A percentile compares a stretch with the other conserved stretches of the same genome.
phyloP scores from a whole-genome alignment of 140 eudicot genomes.

The Anethum foeniculum region DNA sequence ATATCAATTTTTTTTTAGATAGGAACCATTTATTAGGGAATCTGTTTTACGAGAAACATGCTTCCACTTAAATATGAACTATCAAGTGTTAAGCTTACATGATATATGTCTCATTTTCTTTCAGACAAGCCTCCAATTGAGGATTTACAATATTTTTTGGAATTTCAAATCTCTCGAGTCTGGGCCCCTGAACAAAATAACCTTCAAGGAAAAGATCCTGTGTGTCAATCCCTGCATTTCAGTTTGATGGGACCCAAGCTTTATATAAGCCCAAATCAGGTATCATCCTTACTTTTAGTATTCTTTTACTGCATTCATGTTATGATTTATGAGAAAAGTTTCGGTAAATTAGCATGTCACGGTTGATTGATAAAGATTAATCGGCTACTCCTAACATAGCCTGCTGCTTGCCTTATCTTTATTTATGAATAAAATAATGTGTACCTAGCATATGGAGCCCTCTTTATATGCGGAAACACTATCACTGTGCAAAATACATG shows the following conservation, averaged over 20 bases:
- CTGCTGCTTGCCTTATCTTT: background rate
- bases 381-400: background rate
- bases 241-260: conserved; percentile 98
- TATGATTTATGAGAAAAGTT: background rate
- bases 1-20: background rate
- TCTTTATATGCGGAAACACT: background rate
- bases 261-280: conserved; percentile 89
- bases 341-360: background rate
- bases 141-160: conserved; percentile 84
- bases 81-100: background rate
- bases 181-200: conserved; percentile 92
- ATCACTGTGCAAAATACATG: background rate
- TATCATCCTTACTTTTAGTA: conserved; percentile 12
- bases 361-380: background rate
- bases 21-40: background rate
- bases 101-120: background rate
- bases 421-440: background rate
- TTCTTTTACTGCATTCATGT: background rate
- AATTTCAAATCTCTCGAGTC: conserved; percentile 77
- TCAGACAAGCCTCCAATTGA: conserved; percentile 91
- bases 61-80: background rate
- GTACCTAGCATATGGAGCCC: background rate
- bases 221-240: conserved; percentile 80
- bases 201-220: conserved; percentile 90
- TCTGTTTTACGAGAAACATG: background rate